Evolutionary conservation across 2,329 filamentous ascomycete species (phyloP).

Genomic region (Magnaporthiopsis incrustans): DNA sequence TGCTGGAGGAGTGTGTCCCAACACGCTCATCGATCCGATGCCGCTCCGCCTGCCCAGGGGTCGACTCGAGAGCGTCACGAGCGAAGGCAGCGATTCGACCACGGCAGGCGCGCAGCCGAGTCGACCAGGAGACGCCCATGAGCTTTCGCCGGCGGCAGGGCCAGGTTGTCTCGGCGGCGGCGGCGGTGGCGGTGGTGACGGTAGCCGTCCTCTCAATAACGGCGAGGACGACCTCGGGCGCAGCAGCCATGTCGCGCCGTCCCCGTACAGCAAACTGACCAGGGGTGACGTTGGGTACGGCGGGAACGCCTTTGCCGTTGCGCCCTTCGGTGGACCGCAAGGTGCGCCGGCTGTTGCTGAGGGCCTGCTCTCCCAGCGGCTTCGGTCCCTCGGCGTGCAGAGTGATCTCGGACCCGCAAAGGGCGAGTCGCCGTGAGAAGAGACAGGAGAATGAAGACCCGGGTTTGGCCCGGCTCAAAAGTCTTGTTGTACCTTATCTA

Average conservation of each 20-base stretch:
- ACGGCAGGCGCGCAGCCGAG: slow-evolving; percentile 2
- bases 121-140: neutral
- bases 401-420: slow-evolving; percentile 1
- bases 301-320: slow-evolving; percentile 35
- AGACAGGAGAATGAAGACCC: neutral
- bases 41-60: slow-evolving; percentile 35
- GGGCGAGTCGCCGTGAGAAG: neutral
- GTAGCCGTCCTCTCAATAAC: neutral
- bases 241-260: slow-evolving; percentile 14
- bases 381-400: slow-evolving; percentile 53
- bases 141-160: neutral
- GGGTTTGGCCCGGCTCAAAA: neutral
- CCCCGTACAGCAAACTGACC: slow-evolving; percentile 57
- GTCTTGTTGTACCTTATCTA: neutral
- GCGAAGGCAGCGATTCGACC: slow-evolving; percentile 23
- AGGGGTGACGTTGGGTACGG: slow-evolving; percentile 59
- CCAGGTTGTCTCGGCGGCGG: slow-evolving; percentile 6
- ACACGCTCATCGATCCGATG: slow-evolving; percentile 38
- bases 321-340: slow-evolving; percentile 24
- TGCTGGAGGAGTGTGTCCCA: slow-evolving; percentile 14
- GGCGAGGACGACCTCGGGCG: neutral
- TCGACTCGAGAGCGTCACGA: slow-evolving; percentile 21
- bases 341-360: slow-evolving; percentile 37
- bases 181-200: neutral
- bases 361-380: slow-evolving; percentile 60